Conservation (phyloP, 495 filamentous ascomycete genomes). For the Polyplosphaeria fusca region DNA sequence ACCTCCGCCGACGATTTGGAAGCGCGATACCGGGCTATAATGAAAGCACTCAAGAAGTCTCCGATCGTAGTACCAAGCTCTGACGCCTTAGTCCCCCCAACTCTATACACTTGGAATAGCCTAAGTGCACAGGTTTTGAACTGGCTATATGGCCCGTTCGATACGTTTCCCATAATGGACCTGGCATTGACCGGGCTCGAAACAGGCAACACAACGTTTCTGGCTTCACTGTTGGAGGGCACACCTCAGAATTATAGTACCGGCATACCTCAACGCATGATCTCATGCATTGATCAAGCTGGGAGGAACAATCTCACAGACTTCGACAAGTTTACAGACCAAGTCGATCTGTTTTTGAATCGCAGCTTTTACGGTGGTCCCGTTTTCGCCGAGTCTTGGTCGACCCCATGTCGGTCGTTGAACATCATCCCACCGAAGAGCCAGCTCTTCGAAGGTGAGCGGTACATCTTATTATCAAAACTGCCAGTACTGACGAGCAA, state of each 20-base stretch:
- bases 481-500: background rate
- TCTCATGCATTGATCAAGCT: background rate
- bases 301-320: background rate
- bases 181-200: background rate
- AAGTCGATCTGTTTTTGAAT: background rate
- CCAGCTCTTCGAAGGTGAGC: background rate
- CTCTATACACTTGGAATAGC: background rate
- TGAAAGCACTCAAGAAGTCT: background rate
- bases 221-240: background rate
- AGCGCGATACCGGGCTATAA: conserved; percentile 28
- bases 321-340: background rate
- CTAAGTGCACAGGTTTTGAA: background rate
- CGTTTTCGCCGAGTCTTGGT: background rate
- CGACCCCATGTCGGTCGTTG: background rate
- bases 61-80: background rate
- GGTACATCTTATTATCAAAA: background rate
- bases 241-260: background rate
- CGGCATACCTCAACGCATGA: background rate
- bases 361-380: background rate
- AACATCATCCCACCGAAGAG: background rate
- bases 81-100: background rate
- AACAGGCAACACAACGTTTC: background rate
- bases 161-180: background rate
- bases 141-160: background rate
- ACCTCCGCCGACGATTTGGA: conserved; percentile 43